Evolutionary conservation across 495 filamentous ascomycete genomes (phyloP), one percentile per base, ranked within the genome.

Genomic region (Aspergillus panamensis): DNA sequence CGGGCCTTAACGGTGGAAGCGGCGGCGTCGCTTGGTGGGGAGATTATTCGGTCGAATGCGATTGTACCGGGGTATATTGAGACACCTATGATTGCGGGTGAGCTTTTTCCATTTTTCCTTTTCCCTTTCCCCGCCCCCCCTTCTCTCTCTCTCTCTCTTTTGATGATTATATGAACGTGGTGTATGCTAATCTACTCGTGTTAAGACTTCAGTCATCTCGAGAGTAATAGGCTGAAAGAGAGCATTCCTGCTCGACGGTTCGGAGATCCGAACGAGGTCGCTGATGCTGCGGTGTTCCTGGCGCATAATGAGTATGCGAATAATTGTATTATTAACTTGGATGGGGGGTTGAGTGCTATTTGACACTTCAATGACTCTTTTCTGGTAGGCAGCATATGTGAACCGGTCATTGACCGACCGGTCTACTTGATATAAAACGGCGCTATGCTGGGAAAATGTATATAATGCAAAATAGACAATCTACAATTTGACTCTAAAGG

Each of bases 1-100:
- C 77, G 87, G 29, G 81, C 89, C 14, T 65, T 94, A 5, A 82
- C 87, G 12, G 77, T 76, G 19, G 90, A 94, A 61, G 70, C 84
- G 3, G 67, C 69, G 2, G 57, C 58, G 6, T 71, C 73, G 7
- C 52, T 77, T 45, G 64, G 62, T 9, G 62, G 67, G 43, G 69
- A 72, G 30, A 74, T 79, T 9, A 78, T 93, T 48, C 76, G 91
- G 16, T 87, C 88, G 30, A 96, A 95, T 72, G 87, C 84, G 5
- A 84, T 96, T 55, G 67, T 91, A n/a, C 91, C 91, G 1, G 91
- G 91, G 13, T 95, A 91, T 73, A 87, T 94, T 56, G 75, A 85
- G 21, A 92, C 90, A 6, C 78, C 82, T 6, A 92, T 95, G 90
- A 88, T 87, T 48, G 67, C 79, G 58, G 77, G 89, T 92, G 74